Evolutionary conservation across 2,329 filamentous ascomycete species (phyloP).

Genomic region (Coccinonectria pachysandricola): DNA sequence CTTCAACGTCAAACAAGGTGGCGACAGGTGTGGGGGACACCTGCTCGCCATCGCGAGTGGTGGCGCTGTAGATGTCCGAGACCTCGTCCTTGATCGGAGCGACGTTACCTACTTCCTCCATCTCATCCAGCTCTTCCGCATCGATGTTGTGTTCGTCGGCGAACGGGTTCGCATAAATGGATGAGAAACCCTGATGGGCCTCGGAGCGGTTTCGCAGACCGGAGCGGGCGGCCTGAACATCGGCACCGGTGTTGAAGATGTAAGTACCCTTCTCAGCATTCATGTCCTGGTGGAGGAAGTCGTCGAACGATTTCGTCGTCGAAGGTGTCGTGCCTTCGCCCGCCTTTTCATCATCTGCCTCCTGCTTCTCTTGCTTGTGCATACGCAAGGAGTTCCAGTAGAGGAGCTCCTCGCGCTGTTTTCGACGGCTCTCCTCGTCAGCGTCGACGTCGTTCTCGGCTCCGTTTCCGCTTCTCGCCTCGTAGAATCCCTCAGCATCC

Average conservation of each 20-base stretch:
- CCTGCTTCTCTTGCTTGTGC: conserved; percentile 32
- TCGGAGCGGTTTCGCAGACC: conserved; percentile 40
- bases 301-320: conserved; percentile 38
- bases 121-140: conserved; percentile 31
- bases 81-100: conserved; percentile 37
- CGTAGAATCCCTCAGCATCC: conserved; percentile 53
- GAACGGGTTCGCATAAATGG: conserved; percentile 49
- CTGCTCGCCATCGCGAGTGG: conserved; percentile 30
- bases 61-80: conserved; percentile 49
- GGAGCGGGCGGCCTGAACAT: conserved; percentile 29
- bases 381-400: conserved; percentile 53
- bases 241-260: conserved; percentile 47
- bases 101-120: conserved; percentile 32
- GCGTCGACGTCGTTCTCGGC: conserved; percentile 44
- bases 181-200: conserved; percentile 34
- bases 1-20: conserved; percentile 24
- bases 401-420: conserved; percentile 54
- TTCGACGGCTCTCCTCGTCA: conserved; percentile 49
- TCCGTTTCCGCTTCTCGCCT: conserved; percentile 34
- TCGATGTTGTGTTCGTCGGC: conserved; percentile 46
- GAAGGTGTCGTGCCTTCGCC: conserved; percentile 3
- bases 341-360: conserved; percentile 10
- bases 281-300: conserved; percentile 43
- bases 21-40: conserved; percentile 15
- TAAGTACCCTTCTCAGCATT: conserved; percentile 43